Evolutionary conservation across 148 eudicot genomes (phyloP), one percentile per base, ranked within the genome.

Genomic region (Rhododendron ferrugineum): DNA sequence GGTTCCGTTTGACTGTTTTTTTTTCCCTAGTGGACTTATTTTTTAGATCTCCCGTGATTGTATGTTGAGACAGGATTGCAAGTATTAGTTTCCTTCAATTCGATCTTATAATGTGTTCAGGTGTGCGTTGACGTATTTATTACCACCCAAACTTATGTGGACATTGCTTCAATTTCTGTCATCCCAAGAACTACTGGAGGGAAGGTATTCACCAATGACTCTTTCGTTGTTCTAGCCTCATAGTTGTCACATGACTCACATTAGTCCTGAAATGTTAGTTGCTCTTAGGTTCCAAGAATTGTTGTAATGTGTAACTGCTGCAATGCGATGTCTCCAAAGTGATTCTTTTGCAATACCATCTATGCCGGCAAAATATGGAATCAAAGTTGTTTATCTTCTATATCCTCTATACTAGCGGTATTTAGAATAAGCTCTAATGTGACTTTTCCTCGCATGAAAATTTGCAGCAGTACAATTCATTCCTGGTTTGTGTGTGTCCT

Each of bases 111-210:
- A 80, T 78, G 68, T 85, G 85, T 90, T 30, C 92, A 97, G 99
- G 99, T 97, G 86, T 97, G 96, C 58, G 95, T 97, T 82, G 99
- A 97, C 85, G 91, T 94, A 84, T 97, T 95, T 83, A 82, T 97
- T 68, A 93, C 98, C 79, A 89, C 98, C 77, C 99, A 97, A 92
- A 91, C 93, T 81, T 97, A 95, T 79, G 93, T 95, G 7, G 99
- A 97, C 88, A 89, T 95, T 82, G 96, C 99, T 86, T 97, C 99
- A 60, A 92, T 95, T 54, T 93, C 99, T 62, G 94, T 93, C 76
- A 92, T 97, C 84, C 96, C 98, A 84, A 95, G 93, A 89, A 97
- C 96, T 82, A 97, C 99, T 8, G 99, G 99, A 82, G 99, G 99
- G 83, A 98, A 97, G 99, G 99, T 97, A 92, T 78, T 80, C 56